Conservation (phyloP, 352 stramenopile genomes). For the Phytophthora melonis region DNA sequence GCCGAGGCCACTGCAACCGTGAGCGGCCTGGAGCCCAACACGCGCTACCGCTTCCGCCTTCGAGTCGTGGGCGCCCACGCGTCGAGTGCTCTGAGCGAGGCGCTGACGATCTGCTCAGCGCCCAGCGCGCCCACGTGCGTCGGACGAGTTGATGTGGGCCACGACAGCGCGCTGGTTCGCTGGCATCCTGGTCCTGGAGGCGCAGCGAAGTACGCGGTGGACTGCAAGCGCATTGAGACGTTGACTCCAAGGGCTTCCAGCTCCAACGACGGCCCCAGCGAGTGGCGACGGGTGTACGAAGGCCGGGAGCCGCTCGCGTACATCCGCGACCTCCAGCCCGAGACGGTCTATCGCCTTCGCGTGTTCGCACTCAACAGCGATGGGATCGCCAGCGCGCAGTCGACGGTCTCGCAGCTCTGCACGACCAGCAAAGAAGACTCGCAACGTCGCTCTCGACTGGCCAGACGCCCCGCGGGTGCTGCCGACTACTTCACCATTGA, state of each 20-base stretch:
- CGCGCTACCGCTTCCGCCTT: conserved; percentile 85
- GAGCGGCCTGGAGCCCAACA: conserved; percentile 85
- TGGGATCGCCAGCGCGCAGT: conserved; percentile 70
- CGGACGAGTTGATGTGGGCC: conserved; percentile 62
- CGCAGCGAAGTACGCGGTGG: conserved; percentile 75
- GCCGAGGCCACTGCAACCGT: conserved; percentile 53
- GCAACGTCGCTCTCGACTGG: conserved; percentile 44
- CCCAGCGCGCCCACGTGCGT: conserved; percentile 64
- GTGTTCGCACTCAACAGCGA: conserved; percentile 85
- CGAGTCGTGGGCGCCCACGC: conserved; percentile 79
- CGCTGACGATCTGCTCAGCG: conserved; percentile 76
- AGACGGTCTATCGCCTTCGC: conserved; percentile 87
- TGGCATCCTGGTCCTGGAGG: conserved; percentile 86
- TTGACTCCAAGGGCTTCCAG: conserved; percentile 31
- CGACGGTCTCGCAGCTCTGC: conserved; percentile 82
- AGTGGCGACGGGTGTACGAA: conserved; percentile 86
- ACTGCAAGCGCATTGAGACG: conserved; percentile 79
- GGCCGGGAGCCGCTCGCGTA: conserved; percentile 73
- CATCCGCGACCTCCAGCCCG: conserved; percentile 72
- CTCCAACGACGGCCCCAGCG: conserved; percentile 36
- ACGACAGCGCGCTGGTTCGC: conserved; percentile 66
- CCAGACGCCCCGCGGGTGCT: conserved; percentile 50
- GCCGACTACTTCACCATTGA: conserved; percentile 80
- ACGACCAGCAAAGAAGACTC: conserved; percentile 75
- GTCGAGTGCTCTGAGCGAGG: conserved; percentile 79